A percentile compares a stretch with the other conserved stretches of the same genome.
phyloP scores from a whole-genome alignment of 495 filamentous ascomycete species.

The Platismatia glauca region DNA sequence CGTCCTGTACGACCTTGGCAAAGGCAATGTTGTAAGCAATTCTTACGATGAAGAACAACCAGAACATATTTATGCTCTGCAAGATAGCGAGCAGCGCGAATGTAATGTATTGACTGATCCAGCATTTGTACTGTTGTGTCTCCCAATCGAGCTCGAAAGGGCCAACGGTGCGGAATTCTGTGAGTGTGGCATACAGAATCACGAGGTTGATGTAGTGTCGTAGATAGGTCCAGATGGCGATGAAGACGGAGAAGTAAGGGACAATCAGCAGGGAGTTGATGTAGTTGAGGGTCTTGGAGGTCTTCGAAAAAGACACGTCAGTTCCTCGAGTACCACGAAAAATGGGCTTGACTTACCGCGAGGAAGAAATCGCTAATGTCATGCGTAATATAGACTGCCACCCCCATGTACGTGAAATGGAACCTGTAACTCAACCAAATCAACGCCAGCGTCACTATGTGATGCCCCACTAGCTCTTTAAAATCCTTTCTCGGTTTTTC shows the following conservation, averaged over 20 bases:
- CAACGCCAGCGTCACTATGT: constrained; percentile 83
- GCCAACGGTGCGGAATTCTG: constrained; percentile 80
- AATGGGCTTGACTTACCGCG: constrained; percentile 52
- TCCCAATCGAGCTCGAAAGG: constrained; percentile 84
- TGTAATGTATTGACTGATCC: constrained; percentile 65
- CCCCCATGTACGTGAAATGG: constrained; percentile 96
- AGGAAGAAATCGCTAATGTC: constrained; percentile 97
- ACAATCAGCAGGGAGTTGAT: constrained; percentile 65
- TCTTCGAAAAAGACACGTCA: constrained; percentile 39
- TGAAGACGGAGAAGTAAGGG: constrained; percentile 80
- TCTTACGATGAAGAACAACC: constrained; percentile 73
- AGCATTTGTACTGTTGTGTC: constrained; percentile 74
- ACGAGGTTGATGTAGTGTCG: constrained; percentile 85
- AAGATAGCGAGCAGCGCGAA: constrained; percentile 59
- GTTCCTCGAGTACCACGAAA: constrained; percentile 1
- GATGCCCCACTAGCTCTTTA: constrained; percentile 87
- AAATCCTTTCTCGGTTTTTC: constrained; percentile 97
- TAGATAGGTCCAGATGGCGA: constrained; percentile 80
- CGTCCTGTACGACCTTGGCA: constrained; percentile 42
- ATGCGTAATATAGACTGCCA: constrained; percentile 94
- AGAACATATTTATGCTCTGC: constrained; percentile 79
- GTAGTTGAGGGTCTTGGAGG: constrained; percentile 92
- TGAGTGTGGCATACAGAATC: constrained; percentile 78
- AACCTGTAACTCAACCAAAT: constrained; percentile 90
- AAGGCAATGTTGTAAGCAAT: constrained; percentile 56